Evolutionary conservation across 139 green algal species (phyloP), one percentile per base, ranked within the genome.

Genomic region (Ulvella scutata): DNA sequence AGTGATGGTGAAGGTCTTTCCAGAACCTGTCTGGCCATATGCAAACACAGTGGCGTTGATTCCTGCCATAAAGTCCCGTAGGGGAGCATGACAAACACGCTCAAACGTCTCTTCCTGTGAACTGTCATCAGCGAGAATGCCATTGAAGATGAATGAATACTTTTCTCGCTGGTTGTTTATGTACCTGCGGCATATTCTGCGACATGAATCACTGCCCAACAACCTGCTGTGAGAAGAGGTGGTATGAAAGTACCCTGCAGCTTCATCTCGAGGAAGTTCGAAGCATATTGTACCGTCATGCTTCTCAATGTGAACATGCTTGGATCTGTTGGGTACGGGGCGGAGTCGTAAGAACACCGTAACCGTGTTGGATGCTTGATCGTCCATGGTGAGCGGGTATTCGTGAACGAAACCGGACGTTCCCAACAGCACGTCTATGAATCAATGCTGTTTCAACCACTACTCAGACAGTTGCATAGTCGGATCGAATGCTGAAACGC

Each of bases 21-120:
- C 88, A 37, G 79, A 85, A 10, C 87, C 88, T 3, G 88, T 96
- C 43, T 93, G 89, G 10, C 90, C 89, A 75, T 94, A 95, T 2
- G 90, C 90, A 83, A 95, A 95, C 17, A 95, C 77, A 10, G 89
- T 94, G 4, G 86, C 90, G 77, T 96, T 96, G 83, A 88, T 85
- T 9, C 92, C 92, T 17, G 92, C 84, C 75, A 96, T 75, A 2
- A 86, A 77, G 0, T 81, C 83, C 3, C 75, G 23, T 4, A 92
- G 81, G 26, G 90, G 81, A 6, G 76, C 75, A 9, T 77, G 73
- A 0, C 88, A 89, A 3, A 93, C 86, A 1, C 83, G 77, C 59
- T 95, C 88, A 84, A 96, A 97, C 37, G 96, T 86, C 84, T 92
- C 82, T 75, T 92, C 89, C 78, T 97, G 91, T 76, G 92, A 93